These are phyloP conservation scores for Takashimella tepidaria DNA, from an alignment of 1,284 basidiomycete species.

Conservation along the genomic window DNA sequence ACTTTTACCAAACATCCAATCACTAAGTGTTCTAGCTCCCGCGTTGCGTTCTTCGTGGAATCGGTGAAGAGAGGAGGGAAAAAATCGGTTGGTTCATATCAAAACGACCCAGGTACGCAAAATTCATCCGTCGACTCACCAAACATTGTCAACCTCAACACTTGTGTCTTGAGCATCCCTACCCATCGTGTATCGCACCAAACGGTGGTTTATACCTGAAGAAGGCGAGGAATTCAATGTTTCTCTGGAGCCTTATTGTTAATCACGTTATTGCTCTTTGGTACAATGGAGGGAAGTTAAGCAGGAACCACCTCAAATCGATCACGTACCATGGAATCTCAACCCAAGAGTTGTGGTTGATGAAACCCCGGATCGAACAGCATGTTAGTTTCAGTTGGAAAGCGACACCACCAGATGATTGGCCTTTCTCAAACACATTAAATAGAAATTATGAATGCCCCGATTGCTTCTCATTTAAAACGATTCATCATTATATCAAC, in stretches of 20 bases:
- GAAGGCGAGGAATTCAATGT: not conserved
- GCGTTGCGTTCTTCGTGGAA: too few species aligned
- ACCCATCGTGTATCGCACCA: not conserved
- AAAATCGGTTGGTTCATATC: too few species aligned
- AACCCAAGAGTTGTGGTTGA: not conserved
- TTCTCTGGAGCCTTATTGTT: too few species aligned
- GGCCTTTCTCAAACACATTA: not conserved
- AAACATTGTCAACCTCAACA: not conserved
- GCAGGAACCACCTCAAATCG: not conserved
- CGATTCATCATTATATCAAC: too few species aligned
- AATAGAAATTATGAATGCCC: not conserved
- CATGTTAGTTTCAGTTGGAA: not conserved
- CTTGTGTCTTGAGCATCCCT: not conserved
- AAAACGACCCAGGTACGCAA: not conserved
- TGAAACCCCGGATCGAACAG: not conserved
- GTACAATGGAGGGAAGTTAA: too few species aligned
- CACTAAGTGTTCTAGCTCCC: not conserved
- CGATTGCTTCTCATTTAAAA: too few species aligned
- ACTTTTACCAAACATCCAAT: not conserved
- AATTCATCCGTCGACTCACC: not conserved
- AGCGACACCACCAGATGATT: not conserved
- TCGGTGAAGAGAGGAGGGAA: too few species aligned
- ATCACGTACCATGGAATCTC: not conserved
- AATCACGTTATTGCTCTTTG: too few species aligned
- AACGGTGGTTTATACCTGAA: not conserved